phyloP scores from a whole-genome alignment of 1,284 basidiomycete genomes.

The Ceratobasidium sp. region DNA sequence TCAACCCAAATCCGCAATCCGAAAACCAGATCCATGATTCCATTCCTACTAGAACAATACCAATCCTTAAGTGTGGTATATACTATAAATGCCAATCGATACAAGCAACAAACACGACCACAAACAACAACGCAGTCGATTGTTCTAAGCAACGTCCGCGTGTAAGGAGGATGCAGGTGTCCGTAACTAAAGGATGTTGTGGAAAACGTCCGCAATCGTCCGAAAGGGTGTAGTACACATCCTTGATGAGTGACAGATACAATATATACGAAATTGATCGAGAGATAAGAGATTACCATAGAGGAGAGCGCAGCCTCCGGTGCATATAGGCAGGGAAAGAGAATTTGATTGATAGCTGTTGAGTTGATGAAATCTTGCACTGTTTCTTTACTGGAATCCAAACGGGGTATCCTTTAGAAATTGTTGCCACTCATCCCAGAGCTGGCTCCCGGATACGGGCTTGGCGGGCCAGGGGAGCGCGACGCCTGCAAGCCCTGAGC shows the following conservation, averaged over 20 bases:
- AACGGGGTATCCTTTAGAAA: conserved; percentile 16
- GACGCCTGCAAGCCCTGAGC: conserved; percentile 11
- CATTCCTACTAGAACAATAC: conserved; percentile 5
- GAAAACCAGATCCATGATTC: conserved; percentile 8
- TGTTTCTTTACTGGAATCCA: conserved; percentile 12
- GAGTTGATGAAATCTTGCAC: background rate
- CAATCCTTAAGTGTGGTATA: conserved; percentile 23
- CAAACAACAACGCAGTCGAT: conserved; percentile 30
- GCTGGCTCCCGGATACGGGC: conserved; percentile 23
- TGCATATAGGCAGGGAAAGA: background rate
- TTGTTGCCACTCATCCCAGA: conserved; percentile 14
- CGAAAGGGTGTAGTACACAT: conserved; percentile 39
- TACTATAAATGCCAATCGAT: conserved; percentile 44
- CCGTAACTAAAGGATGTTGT: conserved; percentile 35
- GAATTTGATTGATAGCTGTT: too few relatives aligned
- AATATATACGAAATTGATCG: conserved; percentile 17
- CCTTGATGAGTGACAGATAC: conserved; percentile 40
- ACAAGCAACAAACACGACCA: conserved; percentile 38
- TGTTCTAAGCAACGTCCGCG: conserved; percentile 29
- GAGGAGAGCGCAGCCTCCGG: conserved; percentile 21
- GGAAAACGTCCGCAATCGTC: conserved; percentile 40
- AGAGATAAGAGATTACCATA: conserved; percentile 22
- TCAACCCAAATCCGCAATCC: background rate
- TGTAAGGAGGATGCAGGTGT: conserved; percentile 36
- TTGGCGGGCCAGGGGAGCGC: conserved; percentile 36